Percentiles rank a stretch among this genome's conserved stretches.
Evolutionary conservation across 2,329 filamentous ascomycete genomes (phyloP).

Genomic region (Cryphonectria japonica): DNA sequence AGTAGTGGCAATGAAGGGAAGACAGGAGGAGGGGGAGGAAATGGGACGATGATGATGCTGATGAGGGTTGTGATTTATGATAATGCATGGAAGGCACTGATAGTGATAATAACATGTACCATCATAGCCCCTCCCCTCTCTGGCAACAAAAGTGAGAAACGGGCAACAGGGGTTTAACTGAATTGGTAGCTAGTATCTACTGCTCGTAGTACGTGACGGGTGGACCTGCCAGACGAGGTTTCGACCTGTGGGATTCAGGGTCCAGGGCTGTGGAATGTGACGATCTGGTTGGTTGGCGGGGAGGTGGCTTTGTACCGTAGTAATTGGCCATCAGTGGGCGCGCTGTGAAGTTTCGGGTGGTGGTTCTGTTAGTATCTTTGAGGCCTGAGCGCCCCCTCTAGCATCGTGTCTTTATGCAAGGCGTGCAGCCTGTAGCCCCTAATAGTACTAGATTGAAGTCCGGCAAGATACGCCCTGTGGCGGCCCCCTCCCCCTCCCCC

Average conservation of each 20-base stretch:
- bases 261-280: not conserved
- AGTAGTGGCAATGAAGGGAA: not conserved
- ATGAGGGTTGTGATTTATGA: not conserved
- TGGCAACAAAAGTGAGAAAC: not conserved
- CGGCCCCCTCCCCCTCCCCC: not conserved
- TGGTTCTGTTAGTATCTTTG: not conserved
- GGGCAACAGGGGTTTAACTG: not conserved
- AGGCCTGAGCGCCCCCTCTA: not conserved
- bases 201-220: not conserved
- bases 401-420: not conserved
- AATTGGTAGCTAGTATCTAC: not conserved
- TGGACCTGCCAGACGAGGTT: not conserved
- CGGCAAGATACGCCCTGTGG: conserved; percentile 5
- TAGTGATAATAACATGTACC: not conserved
- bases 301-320: no score
- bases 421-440: not conserved
- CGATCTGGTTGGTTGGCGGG: not conserved
- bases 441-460: not conserved
- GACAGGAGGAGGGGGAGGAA: not conserved
- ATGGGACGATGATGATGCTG: not conserved
- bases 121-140: not conserved
- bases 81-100: not conserved
- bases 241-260: not conserved
- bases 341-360: not conserved
- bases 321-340: no score